phyloP scores from a whole-genome alignment of 225 moss, liverwort and hornwort species.

The Marchantia polymorpha region DNA sequence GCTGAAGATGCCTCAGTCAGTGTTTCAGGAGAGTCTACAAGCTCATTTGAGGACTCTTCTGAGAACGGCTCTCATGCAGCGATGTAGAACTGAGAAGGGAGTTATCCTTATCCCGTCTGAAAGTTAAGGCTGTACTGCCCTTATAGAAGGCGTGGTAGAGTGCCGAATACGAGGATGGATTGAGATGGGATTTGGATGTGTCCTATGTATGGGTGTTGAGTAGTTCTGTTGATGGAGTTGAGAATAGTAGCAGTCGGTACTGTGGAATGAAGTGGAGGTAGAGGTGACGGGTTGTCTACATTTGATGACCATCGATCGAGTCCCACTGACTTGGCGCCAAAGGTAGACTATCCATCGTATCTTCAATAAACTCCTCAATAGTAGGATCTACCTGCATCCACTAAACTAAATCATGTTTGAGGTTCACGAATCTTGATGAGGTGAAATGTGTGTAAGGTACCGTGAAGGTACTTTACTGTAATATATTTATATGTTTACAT shows the following conservation, averaged over 20 bases:
- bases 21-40: neutral
- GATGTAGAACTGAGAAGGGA: neutral
- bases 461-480: too few species aligned
- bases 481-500: too few species aligned
- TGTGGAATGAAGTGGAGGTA: constrained; percentile 7
- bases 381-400: neutral
- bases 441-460: too few species aligned
- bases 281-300: neutral
- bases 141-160: too few species aligned
- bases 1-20: neutral
- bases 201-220: neutral
- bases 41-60: neutral
- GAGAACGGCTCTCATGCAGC: neutral
- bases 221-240: neutral
- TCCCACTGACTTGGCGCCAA: constrained; percentile 4
- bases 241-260: neutral
- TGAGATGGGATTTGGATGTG: neutral
- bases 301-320: neutral
- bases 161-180: neutral
- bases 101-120: neutral
- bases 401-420: neutral
- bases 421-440: too few species aligned
- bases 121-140: neutral
- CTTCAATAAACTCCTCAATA: neutral
- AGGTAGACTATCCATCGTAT: neutral